Conservation (phyloP, 345 rosid genomes). For the Lumnitzera littorea region DNA sequence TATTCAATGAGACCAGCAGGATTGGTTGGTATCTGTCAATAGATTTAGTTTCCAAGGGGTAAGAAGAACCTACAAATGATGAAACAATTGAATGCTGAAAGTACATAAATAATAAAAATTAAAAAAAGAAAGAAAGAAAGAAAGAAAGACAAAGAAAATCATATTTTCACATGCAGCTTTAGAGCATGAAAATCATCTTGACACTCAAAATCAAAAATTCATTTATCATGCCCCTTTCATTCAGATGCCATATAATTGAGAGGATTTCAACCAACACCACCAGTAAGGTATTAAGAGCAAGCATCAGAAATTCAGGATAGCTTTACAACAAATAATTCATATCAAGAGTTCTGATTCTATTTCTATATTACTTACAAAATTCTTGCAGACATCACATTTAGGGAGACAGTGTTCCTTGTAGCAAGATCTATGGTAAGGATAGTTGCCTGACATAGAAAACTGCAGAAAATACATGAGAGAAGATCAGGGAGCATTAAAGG, state of each 20-base stretch:
- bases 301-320: no score
- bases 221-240: no score
- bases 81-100: neutral
- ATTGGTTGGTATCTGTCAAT: conserved; percentile 86
- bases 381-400: conserved; percentile 87
- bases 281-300: no score
- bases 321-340: neutral
- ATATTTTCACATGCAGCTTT: no score
- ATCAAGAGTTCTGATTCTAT: neutral
- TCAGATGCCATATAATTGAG: no score
- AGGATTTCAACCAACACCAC: no score
- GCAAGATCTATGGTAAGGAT: conserved; percentile 75
- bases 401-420: conserved; percentile 79
- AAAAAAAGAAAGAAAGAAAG: no score
- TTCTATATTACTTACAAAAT: conserved; percentile 49
- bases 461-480: conserved; percentile 19
- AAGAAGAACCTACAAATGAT: conserved; percentile 11
- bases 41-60: conserved; percentile 18
- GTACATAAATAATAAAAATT: no score
- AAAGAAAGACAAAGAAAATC: no score
- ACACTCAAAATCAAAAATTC: no score
- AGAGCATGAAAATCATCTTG: no score
- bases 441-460: conserved; percentile 75
- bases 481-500: conserved; percentile 11
- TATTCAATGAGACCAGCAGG: conserved; percentile 82